Evolutionary conservation across 306 rosid species (phyloP), one percentile per base, ranked within the genome.

Genomic region (Inga oerstediana): DNA sequence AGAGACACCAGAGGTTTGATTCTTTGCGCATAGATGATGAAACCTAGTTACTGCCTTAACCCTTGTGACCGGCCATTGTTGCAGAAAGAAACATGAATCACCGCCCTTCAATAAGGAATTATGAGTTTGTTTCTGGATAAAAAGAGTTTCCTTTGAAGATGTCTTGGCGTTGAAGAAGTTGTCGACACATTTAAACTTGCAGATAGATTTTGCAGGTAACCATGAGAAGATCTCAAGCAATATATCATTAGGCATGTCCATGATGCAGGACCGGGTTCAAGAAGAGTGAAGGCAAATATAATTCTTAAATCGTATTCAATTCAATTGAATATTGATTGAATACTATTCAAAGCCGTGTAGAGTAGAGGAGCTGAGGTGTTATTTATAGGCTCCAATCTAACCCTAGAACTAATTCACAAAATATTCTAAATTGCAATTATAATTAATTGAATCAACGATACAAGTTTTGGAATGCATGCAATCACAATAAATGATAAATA

Each of bases 41-140:
- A 82, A 66, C 35, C 69, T 73, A 34, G 9, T 1, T 15, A 0
- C 22, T 2, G 64, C 58, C 10, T 44, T 65, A 14, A 2, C 1
- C 0, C 32, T 68, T 0, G 62, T 37, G 41, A 37, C 41, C 41
- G 7, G 41, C 41, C 41, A 37, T 37, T 7, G 43, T 56, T 70
- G 67, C 0, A 83, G 22, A 43, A 79, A 73, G 48, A 84, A 79
- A 41, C 66, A 79, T 0, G 83, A 8, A 11, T 79, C 83, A n/a
- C 65, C 41, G 5, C 4, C 52, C 44, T 22, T 74, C 24, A 8
- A 0, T 3, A 84, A 66, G 3, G 58, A 11, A 3, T 79, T 84
- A 0, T 56, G 80, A 34, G 46, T 24, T 3, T 83, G 86, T 8
- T 39, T 78, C 2, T 7, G 2, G 22, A 74, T 17, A 64, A 83